phyloP scores from a whole-genome alignment of 2,329 filamentous ascomycete genomes.

The Hymenoscyphus infarciens region DNA sequence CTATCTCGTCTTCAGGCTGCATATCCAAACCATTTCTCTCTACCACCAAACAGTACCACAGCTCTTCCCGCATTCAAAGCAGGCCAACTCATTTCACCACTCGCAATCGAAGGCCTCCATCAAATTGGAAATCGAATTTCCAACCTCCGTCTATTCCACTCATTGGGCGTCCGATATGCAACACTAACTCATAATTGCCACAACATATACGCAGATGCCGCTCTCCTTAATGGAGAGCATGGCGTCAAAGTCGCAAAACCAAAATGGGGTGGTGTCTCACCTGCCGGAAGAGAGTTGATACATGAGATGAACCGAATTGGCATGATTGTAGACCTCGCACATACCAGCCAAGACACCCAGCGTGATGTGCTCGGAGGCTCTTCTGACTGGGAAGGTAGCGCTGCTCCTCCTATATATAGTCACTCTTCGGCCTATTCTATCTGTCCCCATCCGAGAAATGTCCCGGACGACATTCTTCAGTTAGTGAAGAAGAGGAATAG shows the following conservation, averaged over 20 bases:
- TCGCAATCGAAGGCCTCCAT: slow-evolving; percentile 84
- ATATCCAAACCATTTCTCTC: slow-evolving; percentile 69
- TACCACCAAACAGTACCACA: slow-evolving; percentile 53
- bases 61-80: slow-evolving; percentile 59
- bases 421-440: slow-evolving; percentile 79
- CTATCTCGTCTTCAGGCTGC: slow-evolving; percentile 58
- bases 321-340: slow-evolving; percentile 88
- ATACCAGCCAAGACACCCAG: slow-evolving; percentile 79
- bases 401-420: slow-evolving; percentile 82
- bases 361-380: slow-evolving; percentile 68
- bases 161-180: slow-evolving; percentile 78
- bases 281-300: slow-evolving; percentile 64
- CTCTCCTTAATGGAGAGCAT: slow-evolving; percentile 51
- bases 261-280: slow-evolving; percentile 69
- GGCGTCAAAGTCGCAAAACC: slow-evolving; percentile 43
- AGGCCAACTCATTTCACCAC: slow-evolving; percentile 68
- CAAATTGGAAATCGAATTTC: slow-evolving; percentile 84
- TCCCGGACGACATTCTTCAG: slow-evolving; percentile 76
- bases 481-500: slow-evolving; percentile 70
- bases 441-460: slow-evolving; percentile 87
- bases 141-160: slow-evolving; percentile 71
- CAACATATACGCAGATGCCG: slow-evolving; percentile 84
- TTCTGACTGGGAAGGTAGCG: slow-evolving; percentile 63
- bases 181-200: slow-evolving; percentile 94
- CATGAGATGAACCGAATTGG: slow-evolving; percentile 91